phyloP scores from a whole-genome alignment of 805 yeast species.

The Candida namnaoensis region DNA sequence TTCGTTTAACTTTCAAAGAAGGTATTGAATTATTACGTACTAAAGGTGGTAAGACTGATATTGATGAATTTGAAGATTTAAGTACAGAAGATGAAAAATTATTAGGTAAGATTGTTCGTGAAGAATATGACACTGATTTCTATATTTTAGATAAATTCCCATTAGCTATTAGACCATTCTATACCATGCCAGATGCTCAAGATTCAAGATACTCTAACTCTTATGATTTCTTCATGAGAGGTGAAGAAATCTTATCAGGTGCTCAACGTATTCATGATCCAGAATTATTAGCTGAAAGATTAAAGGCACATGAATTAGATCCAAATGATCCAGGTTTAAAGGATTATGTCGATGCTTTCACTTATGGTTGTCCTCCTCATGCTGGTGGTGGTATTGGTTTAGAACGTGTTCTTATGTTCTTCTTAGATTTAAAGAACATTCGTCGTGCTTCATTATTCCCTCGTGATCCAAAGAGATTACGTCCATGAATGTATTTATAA shows the following conservation, averaged over 20 bases:
- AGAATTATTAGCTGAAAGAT: slow-evolving; percentile 69
- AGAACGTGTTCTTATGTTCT: slow-evolving; percentile 98
- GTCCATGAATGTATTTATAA: slow-evolving; percentile 44
- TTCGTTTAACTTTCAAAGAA: slow-evolving; percentile 79
- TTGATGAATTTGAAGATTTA: slow-evolving; percentile 76
- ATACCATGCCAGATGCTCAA: slow-evolving; percentile 96
- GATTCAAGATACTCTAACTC: slow-evolving; percentile 94
- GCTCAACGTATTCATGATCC: slow-evolving; percentile 99
- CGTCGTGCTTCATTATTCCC: slow-evolving; percentile 99
- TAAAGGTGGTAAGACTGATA: slow-evolving; percentile 75
- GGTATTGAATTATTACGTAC: slow-evolving; percentile 83
- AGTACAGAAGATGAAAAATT: slow-evolving; percentile 92
- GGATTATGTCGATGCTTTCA: slow-evolving; percentile 90
- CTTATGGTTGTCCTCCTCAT: slow-evolving; percentile 95
- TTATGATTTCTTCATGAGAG: slow-evolving; percentile 99
- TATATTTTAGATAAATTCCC: slow-evolving; percentile 98
- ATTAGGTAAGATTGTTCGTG: slow-evolving; percentile 85
- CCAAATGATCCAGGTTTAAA: slow-evolving; percentile 73
- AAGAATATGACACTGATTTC: slow-evolving; percentile 94
- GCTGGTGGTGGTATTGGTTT: slow-evolving; percentile 99
- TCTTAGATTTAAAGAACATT: slow-evolving; percentile 91
- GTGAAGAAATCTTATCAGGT: slow-evolving; percentile 98
- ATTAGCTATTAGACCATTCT: slow-evolving; percentile 91
- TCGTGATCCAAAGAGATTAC: slow-evolving; percentile 92
- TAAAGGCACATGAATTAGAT: slow-evolving; percentile 76